phyloP scores from a whole-genome alignment of 1,284 basidiomycete genomes.

The Blastosporella zonata region DNA sequence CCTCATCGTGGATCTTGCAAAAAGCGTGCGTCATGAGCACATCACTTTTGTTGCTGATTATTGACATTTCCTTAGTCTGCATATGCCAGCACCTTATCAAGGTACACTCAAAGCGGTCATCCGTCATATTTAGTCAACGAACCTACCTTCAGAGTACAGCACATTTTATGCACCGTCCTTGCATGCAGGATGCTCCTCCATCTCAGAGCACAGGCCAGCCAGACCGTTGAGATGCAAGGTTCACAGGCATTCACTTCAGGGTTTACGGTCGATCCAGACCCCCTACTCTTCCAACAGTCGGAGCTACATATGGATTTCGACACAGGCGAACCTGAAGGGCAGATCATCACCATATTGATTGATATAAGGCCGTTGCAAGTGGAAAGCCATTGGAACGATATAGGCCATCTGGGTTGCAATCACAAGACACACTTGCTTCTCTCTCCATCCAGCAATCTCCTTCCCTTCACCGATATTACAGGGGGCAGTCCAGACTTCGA shows the following conservation, averaged over 20 bases:
- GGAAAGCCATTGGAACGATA: constrained; percentile 45
- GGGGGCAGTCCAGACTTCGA: constrained; percentile 65
- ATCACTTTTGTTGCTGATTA: background rate
- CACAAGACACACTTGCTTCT: constrained; percentile 58
- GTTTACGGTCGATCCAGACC: background rate
- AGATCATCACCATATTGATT: constrained; percentile 9
- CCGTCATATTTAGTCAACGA: background rate
- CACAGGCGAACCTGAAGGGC: background rate
- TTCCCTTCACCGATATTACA: constrained; percentile 45
- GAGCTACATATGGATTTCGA: background rate
- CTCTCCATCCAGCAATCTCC: constrained; percentile 47
- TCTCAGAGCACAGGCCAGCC: background rate
- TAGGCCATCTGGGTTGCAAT: constrained; percentile 60
- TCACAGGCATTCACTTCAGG: background rate
- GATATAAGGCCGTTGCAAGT: constrained; percentile 32
- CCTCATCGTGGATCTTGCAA: constrained; percentile 3
- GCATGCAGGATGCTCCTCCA: constrained; percentile 10
- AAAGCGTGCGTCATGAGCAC: background rate
- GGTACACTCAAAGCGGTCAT: background rate
- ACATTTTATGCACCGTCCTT: constrained; percentile 6
- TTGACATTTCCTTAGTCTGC: background rate
- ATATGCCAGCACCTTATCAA: constrained; percentile 3
- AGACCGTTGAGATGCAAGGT: background rate
- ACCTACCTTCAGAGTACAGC: constrained; percentile 1
- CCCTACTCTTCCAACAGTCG: background rate